Percentiles rank a stretch among this genome's conserved stretches.
phyloP scores from a whole-genome alignment of 2,329 filamentous ascomycete species.

The Canariomyces notabilis region DNA sequence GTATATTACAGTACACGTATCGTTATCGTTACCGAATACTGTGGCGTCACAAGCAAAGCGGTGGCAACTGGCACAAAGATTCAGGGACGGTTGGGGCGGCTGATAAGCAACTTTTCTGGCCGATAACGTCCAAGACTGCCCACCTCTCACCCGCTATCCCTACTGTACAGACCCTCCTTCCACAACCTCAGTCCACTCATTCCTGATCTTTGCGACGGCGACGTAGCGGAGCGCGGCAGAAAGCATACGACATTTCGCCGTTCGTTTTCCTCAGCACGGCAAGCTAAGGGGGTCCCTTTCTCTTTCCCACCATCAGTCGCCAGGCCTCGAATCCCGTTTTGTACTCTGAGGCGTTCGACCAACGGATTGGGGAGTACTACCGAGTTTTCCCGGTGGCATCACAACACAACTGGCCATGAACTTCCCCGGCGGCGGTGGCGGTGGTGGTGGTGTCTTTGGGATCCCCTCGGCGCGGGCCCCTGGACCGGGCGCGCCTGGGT shows the following conservation, averaged over 20 bases:
- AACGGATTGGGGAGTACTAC: too few species aligned
- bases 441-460: conserved; percentile 6
- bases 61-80: conserved; percentile 13
- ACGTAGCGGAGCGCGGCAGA: background rate
- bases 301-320: too few species aligned
- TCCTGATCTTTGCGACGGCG: background rate
- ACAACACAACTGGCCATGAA: conserved; percentile 22
- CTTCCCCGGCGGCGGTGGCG: conserved; percentile 19
- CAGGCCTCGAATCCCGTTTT: too few species aligned
- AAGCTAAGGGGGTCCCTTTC: too few species aligned
- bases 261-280: too few species aligned
- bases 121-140: too few species aligned
- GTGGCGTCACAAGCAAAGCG: conserved; percentile 4
- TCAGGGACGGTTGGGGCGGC: background rate
- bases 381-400: too few species aligned
- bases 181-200: background rate
- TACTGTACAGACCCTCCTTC: background rate
- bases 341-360: too few species aligned
- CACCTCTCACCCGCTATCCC: too few species aligned
- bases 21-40: too few species aligned
- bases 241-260: background rate
- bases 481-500: conserved; percentile 26
- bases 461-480: conserved; percentile 25
- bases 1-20: too few species aligned
- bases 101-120: conserved; percentile 16